Evolutionary conservation across 2,329 filamentous ascomycete species (phyloP), one percentile per base, ranked within the genome.

Genomic region (Sclerotinia sclerotiorum): DNA sequence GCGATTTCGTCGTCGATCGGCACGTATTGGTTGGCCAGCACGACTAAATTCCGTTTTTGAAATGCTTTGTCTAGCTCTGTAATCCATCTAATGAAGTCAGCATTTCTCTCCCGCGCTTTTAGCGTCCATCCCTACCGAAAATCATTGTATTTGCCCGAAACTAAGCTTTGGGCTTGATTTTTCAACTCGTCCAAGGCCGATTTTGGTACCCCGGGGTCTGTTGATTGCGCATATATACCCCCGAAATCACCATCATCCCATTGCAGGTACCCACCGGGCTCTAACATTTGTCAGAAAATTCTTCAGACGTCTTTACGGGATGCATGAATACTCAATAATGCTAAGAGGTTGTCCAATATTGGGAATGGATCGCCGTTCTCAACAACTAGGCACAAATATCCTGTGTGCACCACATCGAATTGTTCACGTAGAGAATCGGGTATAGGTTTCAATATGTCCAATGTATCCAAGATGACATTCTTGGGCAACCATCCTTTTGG

Each of bases 231-330:
- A 32, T 35, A 60, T 21, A 61, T 32, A 32, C 58, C 44, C 11
- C 39, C 58, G 17, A 61, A 61, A 49, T 61, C 42, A 15, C 58
- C 58, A n/a, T 61, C 44, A 61, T 61, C 27, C 58, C 58, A 61
- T 61, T 61, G 58, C n/a, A 61, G 48, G 21, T 61, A 61, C 11
- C 58, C 58, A 46, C 17, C 58, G 2, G 58, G 17, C 24, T 61
- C 58, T 61, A 61, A 2, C 0, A 11, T 48, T 29, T 27, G 42
- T 49, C 17, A 61, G 42, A 29, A 13, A 35, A 24, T 17, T n/a
- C 19, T 49, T 49, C 32, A 17, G 11, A 21, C n/a, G 39, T 42
- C 5, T 21, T 55, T 21, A 39, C 19, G 6, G 21, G 32, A 39
- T 56, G 54, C 19, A 56, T 15, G 24, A 3, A 19, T 56, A 56